Evolutionary conservation across 2,329 filamentous ascomycete genomes (phyloP).

Genomic region (Paecilomyces variotii): DNA sequence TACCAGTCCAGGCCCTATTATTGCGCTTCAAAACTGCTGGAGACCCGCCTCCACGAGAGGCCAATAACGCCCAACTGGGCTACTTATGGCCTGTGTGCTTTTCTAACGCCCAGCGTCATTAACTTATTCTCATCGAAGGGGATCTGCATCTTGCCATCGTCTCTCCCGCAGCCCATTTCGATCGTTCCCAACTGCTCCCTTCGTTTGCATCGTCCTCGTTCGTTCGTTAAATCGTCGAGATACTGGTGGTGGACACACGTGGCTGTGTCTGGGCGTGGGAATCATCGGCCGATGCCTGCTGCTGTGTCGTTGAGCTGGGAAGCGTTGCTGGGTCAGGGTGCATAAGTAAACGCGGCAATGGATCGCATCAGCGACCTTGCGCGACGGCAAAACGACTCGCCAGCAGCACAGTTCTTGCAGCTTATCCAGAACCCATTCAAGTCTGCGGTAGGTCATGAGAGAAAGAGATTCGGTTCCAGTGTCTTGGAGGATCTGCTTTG

Average conservation of each 20-base stretch:
- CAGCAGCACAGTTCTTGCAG: slow-evolving; percentile 32
- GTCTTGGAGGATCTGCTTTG: neutral
- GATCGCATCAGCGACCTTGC: slow-evolving; percentile 1
- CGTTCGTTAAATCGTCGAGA: neutral
- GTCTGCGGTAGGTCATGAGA: slow-evolving; percentile 27
- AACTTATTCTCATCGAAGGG: neutral
- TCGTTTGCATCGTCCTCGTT: neutral
- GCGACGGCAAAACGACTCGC: slow-evolving; percentile 16
- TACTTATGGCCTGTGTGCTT: neutral
- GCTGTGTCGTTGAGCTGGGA: neutral
- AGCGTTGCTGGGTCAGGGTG: neutral
- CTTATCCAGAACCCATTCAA: slow-evolving; percentile 40
- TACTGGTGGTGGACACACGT: neutral
- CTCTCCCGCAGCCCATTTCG: neutral
- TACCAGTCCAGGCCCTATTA: neutral
- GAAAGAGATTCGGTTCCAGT: too few species aligned
- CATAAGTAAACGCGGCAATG: neutral
- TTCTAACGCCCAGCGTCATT: neutral
- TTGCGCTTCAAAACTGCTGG: neutral
- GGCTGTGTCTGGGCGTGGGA: neutral
- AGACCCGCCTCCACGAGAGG: neutral
- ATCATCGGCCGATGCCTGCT: neutral
- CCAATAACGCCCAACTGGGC: neutral
- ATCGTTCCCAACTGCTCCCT: neutral
- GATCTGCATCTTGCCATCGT: neutral